Conservation (phyloP, 176 grass and related monocot genomes). For the Cocos nucifera region DNA sequence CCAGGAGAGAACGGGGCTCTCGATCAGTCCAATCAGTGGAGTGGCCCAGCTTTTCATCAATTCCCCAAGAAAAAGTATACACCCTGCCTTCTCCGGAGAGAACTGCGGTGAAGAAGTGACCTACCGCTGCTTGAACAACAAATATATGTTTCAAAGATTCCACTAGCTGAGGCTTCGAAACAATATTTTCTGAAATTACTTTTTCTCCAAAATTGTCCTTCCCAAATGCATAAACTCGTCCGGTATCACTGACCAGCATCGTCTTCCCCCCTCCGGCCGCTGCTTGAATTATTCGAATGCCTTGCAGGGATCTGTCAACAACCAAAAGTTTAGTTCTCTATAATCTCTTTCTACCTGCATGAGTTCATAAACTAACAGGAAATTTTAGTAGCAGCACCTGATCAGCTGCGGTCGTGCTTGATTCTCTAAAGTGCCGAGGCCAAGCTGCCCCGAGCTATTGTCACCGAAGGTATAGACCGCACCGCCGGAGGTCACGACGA, state of each 20-base stretch:
- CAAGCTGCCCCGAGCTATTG: conserved; percentile 82
- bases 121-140: conserved; percentile 72
- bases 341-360: conserved; percentile 12
- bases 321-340: conserved; percentile 11
- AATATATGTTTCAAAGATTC: conserved; percentile 72
- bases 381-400: conserved; percentile 59
- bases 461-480: conserved; percentile 64
- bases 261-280: conserved; percentile 49
- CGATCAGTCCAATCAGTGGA: conserved; percentile 56
- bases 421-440: conserved; percentile 63
- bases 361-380: conserved; percentile 25
- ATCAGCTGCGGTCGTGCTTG: conserved; percentile 61
- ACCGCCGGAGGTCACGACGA: conserved; percentile 55
- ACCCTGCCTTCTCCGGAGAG: conserved; percentile 71
- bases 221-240: conserved; percentile 72
- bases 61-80: conserved; percentile 86
- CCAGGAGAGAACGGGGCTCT: conserved; percentile 52
- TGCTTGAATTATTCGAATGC: conserved; percentile 77
- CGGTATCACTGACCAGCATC: conserved; percentile 81
- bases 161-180: conserved; percentile 52
- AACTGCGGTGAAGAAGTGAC: conserved; percentile 79
- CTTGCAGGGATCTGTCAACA: conserved; percentile 62
- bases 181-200: conserved; percentile 39
- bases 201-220: conserved; percentile 67
- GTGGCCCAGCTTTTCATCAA: conserved; percentile 62